These are phyloP conservation scores for Teratosphaeriaceae sp. DNA, from an alignment of 2,329 filamentous ascomycete species.

Conservation along the genomic window DNA sequence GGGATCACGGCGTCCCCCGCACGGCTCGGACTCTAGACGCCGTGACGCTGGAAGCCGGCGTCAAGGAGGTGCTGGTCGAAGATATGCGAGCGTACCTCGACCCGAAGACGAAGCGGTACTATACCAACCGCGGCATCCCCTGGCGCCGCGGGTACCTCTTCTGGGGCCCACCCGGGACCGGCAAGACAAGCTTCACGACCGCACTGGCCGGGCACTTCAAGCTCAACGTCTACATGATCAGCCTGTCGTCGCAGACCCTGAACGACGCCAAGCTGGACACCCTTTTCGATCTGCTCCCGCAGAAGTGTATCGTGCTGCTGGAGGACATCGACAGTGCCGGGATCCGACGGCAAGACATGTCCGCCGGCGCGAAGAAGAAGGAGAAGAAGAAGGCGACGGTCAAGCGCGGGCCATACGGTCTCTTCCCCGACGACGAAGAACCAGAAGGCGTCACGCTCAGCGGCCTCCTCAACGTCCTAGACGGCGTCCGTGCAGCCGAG, in stretches of 20 bases:
- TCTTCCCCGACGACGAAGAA: background rate
- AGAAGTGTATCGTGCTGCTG: constrained; percentile 98
- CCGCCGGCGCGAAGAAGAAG: background rate
- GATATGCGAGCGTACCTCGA: constrained; percentile 73
- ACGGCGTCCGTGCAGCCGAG: constrained; percentile 70
- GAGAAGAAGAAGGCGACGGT: constrained; percentile 10
- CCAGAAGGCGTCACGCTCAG: constrained; percentile 56
- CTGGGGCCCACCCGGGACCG: constrained; percentile 92
- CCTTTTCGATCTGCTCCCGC: constrained; percentile 95
- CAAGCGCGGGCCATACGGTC: background rate
- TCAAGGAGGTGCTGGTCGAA: constrained; percentile 57
- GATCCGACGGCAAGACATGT: constrained; percentile 78
- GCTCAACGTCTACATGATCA: constrained; percentile 93
- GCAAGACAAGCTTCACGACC: constrained; percentile 92
- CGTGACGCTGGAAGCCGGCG: constrained; percentile 60
- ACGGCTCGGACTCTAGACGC: constrained; percentile 66
- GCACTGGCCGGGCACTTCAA: constrained; percentile 95
- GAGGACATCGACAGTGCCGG: constrained; percentile 96
- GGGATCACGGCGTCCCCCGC: constrained; percentile 39
- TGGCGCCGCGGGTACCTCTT: constrained; percentile 84
- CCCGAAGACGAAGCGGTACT: constrained; percentile 65
- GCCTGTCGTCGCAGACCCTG: constrained; percentile 89
- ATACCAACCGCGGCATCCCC: constrained; percentile 72
- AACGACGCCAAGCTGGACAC: constrained; percentile 96
- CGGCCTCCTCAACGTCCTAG: constrained; percentile 72